Evolutionary conservation across 2,329 filamentous ascomycete genomes (phyloP).

Genomic region (Verticillium dahliae): DNA sequence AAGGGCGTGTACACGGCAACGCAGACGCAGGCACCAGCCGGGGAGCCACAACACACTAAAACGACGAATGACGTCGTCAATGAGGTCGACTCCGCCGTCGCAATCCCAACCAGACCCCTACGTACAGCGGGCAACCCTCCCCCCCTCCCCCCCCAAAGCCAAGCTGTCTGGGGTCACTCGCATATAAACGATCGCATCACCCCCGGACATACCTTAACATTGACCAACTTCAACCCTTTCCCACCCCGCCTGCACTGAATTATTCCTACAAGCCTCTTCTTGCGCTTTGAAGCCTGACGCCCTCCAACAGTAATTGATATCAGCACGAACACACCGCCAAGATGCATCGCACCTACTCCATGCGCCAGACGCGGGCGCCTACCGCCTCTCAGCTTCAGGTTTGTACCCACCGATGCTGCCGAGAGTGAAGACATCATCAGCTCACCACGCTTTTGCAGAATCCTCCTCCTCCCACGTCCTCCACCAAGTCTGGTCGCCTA

Average conservation of each 20-base stretch:
- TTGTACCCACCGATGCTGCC: slow-evolving; percentile 12
- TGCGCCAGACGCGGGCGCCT: slow-evolving; percentile 94
- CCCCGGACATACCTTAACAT: background rate
- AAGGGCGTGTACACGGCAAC: background rate
- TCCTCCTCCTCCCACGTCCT: slow-evolving; percentile 84
- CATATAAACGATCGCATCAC: slow-evolving; percentile 4
- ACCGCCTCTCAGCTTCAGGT: slow-evolving; percentile 75
- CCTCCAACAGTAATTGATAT: slow-evolving; percentile 4
- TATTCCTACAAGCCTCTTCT: background rate
- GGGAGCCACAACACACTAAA: slow-evolving; percentile 8
- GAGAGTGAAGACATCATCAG: background rate
- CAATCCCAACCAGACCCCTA: slow-evolving; percentile 8
- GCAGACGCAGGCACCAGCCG: background rate
- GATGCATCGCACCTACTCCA: slow-evolving; percentile 99
- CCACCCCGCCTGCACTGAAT: background rate
- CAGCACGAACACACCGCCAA: background rate
- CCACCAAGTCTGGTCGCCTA: slow-evolving; percentile 83
- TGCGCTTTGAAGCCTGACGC: background rate
- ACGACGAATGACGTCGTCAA: slow-evolving; percentile 12
- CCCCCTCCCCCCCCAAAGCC: background rate
- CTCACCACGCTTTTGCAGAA: slow-evolving; percentile 51
- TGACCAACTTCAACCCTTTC: background rate
- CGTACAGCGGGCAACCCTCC: background rate
- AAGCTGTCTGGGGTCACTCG: background rate
- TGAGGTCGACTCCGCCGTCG: slow-evolving; percentile 2